Evolutionary conservation across 139 green algal species (phyloP).

Genomic region (Chlamydomonas urium): DNA sequence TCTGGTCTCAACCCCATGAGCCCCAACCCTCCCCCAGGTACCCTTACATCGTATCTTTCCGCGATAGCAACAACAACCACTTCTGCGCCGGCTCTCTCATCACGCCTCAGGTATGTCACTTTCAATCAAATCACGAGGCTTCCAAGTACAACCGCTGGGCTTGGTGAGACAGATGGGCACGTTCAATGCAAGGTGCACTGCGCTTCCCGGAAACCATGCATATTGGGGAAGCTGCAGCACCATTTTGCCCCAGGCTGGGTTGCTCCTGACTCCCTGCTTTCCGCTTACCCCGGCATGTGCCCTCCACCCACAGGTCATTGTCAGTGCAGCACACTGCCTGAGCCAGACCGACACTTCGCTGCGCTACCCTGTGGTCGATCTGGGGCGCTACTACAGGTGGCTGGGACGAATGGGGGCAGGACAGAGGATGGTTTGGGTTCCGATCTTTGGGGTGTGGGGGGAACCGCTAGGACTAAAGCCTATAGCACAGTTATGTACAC

Average conservation of each 20-base stretch:
- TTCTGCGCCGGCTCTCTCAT: slow-evolving; percentile 15
- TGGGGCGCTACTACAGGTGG: slow-evolving; percentile 16
- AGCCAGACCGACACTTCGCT: slow-evolving; percentile 2
- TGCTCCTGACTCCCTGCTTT: neutral
- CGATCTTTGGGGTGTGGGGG: too few relatives aligned
- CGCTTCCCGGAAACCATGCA: too few relatives aligned
- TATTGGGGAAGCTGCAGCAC: neutral
- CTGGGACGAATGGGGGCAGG: too few relatives aligned
- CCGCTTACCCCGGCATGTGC: neutral
- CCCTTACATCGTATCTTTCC: slow-evolving; percentile 10
- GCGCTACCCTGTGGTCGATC: neutral
- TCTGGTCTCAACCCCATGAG: too few relatives aligned
- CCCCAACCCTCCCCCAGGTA: slow-evolving; percentile 10
- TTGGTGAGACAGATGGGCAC: too few relatives aligned
- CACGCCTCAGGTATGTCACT: neutral
- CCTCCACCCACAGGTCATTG: neutral
- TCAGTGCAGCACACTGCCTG: slow-evolving; percentile 21
- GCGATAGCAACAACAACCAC: slow-evolving; percentile 6
- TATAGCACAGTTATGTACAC: too few relatives aligned
- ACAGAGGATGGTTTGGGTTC: too few relatives aligned
- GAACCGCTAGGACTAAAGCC: too few relatives aligned
- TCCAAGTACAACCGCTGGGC: neutral
- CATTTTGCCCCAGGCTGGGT: neutral
- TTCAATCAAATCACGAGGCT: neutral
- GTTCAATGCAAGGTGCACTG: too few relatives aligned